A percentile compares a stretch with the other conserved stretches of the same genome.
Conservation (phyloP, 306 rosid genomes). For the Hippophae tibetana region DNA sequence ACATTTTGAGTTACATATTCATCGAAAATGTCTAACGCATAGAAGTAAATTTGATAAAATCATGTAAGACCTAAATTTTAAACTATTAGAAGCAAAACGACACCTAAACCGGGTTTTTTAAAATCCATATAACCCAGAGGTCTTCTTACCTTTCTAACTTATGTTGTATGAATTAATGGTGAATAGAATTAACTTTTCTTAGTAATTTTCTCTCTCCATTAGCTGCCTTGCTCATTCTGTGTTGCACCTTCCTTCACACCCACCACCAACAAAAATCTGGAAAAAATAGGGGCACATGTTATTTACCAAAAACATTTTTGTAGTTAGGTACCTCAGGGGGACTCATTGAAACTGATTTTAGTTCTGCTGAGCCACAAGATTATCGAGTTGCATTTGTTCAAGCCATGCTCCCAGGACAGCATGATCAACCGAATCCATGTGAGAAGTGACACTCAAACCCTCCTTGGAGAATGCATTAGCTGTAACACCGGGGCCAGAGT, state of each 20-base stretch:
- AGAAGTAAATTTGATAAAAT: slow-evolving; percentile 31
- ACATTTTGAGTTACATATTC: slow-evolving; percentile 22
- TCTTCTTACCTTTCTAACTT: slow-evolving; percentile 22
- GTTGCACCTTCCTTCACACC: slow-evolving; percentile 18
- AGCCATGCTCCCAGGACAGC: slow-evolving; percentile 58
- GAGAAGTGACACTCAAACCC: slow-evolving; percentile 36
- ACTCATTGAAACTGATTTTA: slow-evolving; percentile 22
- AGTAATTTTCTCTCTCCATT: slow-evolving; percentile 10
- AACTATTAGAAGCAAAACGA: slow-evolving; percentile 39
- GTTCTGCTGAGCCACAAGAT: slow-evolving; percentile 63
- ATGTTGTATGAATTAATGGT: slow-evolving; percentile 24
- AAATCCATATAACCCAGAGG: slow-evolving; percentile 26
- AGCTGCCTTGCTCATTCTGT: slow-evolving; percentile 18
- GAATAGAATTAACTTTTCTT: slow-evolving; percentile 29
- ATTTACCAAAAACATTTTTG: slow-evolving; percentile 30
- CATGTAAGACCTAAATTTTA: slow-evolving; percentile 38
- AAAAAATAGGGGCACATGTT: slow-evolving; percentile 27
- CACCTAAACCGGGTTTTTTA: slow-evolving; percentile 22
- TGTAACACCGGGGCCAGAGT: slow-evolving; percentile 24
- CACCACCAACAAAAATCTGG: slow-evolving; percentile 33
- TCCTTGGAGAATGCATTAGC: slow-evolving; percentile 35
- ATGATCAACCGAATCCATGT: slow-evolving; percentile 42
- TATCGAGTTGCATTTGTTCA: slow-evolving; percentile 57
- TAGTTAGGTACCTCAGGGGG: slow-evolving; percentile 31
- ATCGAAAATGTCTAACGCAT: slow-evolving; percentile 26